Conservation (phyloP, 73 alveolate species). For the Uronychia setigera region DNA sequence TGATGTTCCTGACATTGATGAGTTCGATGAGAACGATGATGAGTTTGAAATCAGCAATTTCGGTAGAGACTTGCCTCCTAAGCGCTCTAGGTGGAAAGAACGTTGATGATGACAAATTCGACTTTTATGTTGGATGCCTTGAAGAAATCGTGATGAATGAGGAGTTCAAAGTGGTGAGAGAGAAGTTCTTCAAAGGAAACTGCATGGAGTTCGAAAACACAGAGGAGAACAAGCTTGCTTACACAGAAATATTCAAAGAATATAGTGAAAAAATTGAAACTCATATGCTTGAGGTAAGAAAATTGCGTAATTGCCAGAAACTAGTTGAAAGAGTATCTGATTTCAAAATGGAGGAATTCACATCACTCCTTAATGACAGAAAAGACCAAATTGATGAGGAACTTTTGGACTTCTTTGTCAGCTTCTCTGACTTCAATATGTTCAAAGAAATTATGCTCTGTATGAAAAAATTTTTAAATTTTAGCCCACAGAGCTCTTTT, state of each 20-base stretch:
- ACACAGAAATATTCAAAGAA: conserved; percentile 59
- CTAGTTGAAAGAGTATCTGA: conserved; percentile 14
- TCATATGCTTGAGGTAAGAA: conserved; percentile 14
- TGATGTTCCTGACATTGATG: not conserved
- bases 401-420: conserved; percentile 46
- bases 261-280: conserved; percentile 46
- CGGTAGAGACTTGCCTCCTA: not conserved
- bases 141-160: conserved; percentile 56
- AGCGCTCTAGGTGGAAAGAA: conserved; percentile 26
- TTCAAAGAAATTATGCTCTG: conserved; percentile 67
- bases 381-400: conserved; percentile 69
- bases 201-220: conserved; percentile 62
- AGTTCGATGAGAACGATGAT: not conserved
- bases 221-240: conserved; percentile 66
- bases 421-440: conserved; percentile 51
- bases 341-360: conserved; percentile 49
- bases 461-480: not conserved
- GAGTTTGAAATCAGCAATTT: not conserved
- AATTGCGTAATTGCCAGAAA: not conserved
- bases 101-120: conserved; percentile 61
- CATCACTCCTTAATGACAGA: conserved; percentile 32
- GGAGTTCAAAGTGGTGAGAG: conserved; percentile 34
- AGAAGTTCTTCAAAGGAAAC: conserved; percentile 38
- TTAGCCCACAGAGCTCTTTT: not conserved
- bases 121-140: conserved; percentile 46